These are phyloP conservation scores for Corylus heterophylla DNA, from an alignment of 306 rosid genomes.

Conservation along the genomic window DNA sequence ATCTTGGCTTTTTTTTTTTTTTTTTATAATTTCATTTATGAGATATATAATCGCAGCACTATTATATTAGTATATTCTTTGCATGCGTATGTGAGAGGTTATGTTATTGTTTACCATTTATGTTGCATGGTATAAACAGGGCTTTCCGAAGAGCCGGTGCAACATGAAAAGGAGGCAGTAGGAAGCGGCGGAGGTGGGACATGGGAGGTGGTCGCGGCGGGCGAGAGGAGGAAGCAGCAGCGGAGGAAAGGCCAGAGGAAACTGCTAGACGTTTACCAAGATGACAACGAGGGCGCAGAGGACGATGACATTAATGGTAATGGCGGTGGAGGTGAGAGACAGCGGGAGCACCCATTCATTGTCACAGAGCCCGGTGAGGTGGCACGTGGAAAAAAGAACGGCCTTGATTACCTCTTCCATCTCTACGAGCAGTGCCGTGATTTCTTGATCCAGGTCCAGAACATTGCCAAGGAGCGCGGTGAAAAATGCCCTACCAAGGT, in stretches of 20 bases:
- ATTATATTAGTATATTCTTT: background rate
- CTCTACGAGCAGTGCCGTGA: conserved; percentile 92
- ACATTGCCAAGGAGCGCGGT: conserved; percentile 83
- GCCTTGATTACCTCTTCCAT: conserved; percentile 89
- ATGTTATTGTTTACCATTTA: background rate
- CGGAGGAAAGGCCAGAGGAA: conserved; percentile 40
- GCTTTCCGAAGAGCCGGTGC: conserved; percentile 92
- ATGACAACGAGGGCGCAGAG: conserved; percentile 37
- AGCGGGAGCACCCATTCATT: conserved; percentile 89
- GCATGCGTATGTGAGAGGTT: background rate
- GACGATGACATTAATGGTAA: conserved; percentile 33
- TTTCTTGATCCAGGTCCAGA: conserved; percentile 85
- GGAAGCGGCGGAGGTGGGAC: conserved; percentile 74
- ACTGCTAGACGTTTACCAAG: conserved; percentile 22
- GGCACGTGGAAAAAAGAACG: conserved; percentile 99
- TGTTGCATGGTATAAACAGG: conserved; percentile 39
- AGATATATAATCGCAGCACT: background rate
- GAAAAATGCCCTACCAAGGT: conserved; percentile 99
- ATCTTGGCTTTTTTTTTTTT: background rate
- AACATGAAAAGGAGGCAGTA: conserved; percentile 66
- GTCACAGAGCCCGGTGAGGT: conserved; percentile 99
- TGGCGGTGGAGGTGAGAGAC: conserved; percentile 55
- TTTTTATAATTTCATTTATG: no score
- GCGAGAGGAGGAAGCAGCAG: conserved; percentile 49
- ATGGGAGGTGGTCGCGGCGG: conserved; percentile 46